A percentile compares a stretch with the other conserved stretches of the same genome.
phyloP scores from a whole-genome alignment of 768 basidiomycete species.

The Nidula microcarpa region DNA sequence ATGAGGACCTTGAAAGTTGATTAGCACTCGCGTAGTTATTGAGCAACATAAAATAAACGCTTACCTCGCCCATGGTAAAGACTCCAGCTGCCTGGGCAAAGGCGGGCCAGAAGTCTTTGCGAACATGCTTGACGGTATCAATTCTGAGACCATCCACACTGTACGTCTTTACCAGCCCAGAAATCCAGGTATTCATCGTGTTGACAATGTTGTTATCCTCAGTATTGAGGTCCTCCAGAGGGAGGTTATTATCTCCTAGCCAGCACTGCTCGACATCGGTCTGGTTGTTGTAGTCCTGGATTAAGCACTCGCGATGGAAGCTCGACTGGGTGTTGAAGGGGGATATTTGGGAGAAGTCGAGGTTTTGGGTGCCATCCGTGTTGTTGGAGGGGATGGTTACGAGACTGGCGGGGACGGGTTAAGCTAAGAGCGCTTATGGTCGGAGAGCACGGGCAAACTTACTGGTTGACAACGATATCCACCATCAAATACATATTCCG shows the following conservation, averaged over 20 bases:
- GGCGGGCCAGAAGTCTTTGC: conserved; percentile 61
- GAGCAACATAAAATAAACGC: conserved; percentile 1
- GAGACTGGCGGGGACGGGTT: neutral
- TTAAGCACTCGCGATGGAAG: conserved; percentile 66
- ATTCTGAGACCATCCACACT: conserved; percentile 69
- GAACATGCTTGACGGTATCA: conserved; percentile 61
- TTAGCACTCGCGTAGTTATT: neutral
- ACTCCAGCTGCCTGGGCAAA: conserved; percentile 63
- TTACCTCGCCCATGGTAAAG: conserved; percentile 72
- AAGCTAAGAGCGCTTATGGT: conserved; percentile 9
- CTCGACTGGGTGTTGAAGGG: conserved; percentile 21
- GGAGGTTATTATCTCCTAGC: conserved; percentile 63
- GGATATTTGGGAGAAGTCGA: conserved; percentile 22
- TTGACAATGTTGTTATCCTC: conserved; percentile 52
- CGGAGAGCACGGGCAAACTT: conserved; percentile 18
- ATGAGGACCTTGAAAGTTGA: conserved; percentile 13
- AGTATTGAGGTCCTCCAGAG: conserved; percentile 73
- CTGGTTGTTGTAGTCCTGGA: conserved; percentile 59
- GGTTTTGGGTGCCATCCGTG: conserved; percentile 3
- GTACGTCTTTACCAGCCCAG: conserved; percentile 50
- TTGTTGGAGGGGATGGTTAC: conserved; percentile 2
- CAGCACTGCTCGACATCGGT: conserved; percentile 65
- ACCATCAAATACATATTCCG: conserved; percentile 67
- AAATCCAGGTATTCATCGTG: conserved; percentile 60
- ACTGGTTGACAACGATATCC: conserved; percentile 76